Evolutionary conservation across 2,329 filamentous ascomycete species (phyloP), one percentile per base, ranked within the genome.

Genomic region (Fusarium sp.): DNA sequence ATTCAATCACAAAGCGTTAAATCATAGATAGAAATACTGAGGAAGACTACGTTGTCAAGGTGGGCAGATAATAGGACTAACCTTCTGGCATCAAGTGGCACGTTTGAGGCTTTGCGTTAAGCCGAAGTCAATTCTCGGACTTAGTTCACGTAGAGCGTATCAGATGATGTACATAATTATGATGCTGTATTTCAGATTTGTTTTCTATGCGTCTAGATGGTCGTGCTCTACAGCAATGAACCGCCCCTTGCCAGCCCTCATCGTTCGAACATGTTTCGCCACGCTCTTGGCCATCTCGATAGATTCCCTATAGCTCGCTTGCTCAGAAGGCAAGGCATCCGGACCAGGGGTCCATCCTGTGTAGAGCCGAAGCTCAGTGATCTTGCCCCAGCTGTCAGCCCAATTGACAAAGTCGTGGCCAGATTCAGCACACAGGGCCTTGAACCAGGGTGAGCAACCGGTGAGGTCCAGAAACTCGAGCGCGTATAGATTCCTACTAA

Each of bases 391-490:
- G 45, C 85, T 82, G 5, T 83, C 84, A 0, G 81, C 82, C 89
- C 89, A 91, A 74, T 91, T 89, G 11, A 91, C 82, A 40, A 79
- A 83, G 63, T 88, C 86, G 40, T 85, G 84, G 33, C 85, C 85
- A 0, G 83, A 84, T 52, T 78, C 74, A 16, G 79, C 64, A 71
- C 82, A 84, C 61, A 91, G 80, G 11, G 88, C 88, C 57, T 82
- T 81, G 67, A 85, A 84, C 91, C 91, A 92, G 18, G 85, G 79
- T 0, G 80, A 82, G 72, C 91, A 92, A 2, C 90, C 91, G 0
- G 88, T 91, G 42, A 92, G 80, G 76, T 92, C 90, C 9, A 92
- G 83, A 60, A 89, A 90, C 78, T 91, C 89, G 2, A 92, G 84
- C 20, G 87, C 81, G 76, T 92, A 92, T 9, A 91, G 82, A 22